A percentile compares a stretch with the other conserved stretches of the same genome.
Evolutionary conservation across 495 filamentous ascomycete species (phyloP).

Genomic region (Penicillium macrosclerotiorum): DNA sequence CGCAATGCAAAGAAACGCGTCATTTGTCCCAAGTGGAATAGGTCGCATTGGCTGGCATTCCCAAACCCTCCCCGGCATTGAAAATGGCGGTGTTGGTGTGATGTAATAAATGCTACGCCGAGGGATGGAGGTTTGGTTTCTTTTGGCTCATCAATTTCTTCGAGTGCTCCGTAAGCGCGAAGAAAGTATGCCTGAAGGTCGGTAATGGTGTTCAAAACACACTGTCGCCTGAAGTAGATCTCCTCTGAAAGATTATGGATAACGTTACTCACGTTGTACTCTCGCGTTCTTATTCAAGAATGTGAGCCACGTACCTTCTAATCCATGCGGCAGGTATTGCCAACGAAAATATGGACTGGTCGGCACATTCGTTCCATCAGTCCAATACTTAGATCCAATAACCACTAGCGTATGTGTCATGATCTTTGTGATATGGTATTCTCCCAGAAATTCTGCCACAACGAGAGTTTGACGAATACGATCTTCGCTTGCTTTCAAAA

Average conservation of each 20-base stretch:
- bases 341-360: conserved; percentile 46
- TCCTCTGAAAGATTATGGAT: conserved; percentile 52
- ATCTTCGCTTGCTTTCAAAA: conserved; percentile 39
- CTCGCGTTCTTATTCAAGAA: not conserved
- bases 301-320: conserved; percentile 60
- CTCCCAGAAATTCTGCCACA: conserved; percentile 31
- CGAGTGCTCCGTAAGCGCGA: conserved; percentile 54
- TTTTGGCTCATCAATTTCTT: conserved; percentile 18
- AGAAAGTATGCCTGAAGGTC: conserved; percentile 76
- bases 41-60: conserved; percentile 72
- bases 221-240: conserved; percentile 65
- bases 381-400: conserved; percentile 65
- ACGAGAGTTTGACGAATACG: conserved; percentile 40
- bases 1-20: conserved; percentile 67
- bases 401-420: conserved; percentile 58
- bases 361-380: conserved; percentile 23
- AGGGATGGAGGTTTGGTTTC: conserved; percentile 9
- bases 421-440: conserved; percentile 23
- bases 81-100: conserved; percentile 27
- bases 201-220: conserved; percentile 70
- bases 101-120: conserved; percentile 11
- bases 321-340: conserved; percentile 68
- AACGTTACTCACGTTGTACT: not conserved
- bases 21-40: conserved; percentile 85
- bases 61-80: conserved; percentile 80